Evolutionary conservation across 1,139 yeast species (phyloP), one percentile per base, ranked within the genome.

Genomic region (Candida sp.): DNA sequence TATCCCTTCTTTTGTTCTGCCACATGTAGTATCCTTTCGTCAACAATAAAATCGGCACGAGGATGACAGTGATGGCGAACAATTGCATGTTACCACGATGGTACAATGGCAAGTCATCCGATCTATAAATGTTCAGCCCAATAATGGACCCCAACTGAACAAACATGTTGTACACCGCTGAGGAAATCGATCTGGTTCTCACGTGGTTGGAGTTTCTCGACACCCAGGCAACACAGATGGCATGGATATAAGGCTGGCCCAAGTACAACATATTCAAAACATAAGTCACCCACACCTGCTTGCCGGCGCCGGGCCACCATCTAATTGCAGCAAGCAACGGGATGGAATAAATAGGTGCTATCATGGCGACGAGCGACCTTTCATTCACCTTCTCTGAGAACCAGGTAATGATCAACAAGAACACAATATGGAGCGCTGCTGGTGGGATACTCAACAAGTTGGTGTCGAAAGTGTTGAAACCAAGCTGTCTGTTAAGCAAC

Each of bases 141-240:
- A 79, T 70, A 49, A 86, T 80, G 42, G 70, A 65, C 1, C 86
- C 86, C 1, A 80, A 64, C 63, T 86, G 91, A 1, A 81, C 84
- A 57, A 74, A 74, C 71, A 86, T 84, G 60, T 86, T 87, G 63
- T 84, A 84, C 35, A 85, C 53, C 0, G 92, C 85, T 3, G 59
- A 49, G 11, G 85, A 75, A 8, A 86, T 79, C 0, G 90, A 80
- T 58, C 92, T 72, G 5, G 82, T 72, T 43, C 84, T 68, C 26
- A 86, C 85, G 30, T 86, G 75, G 56, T 83, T 83, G 9, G 90
- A 76, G 58, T 85, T 86, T 48, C 81, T 67, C 1, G 89, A 83
- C 47, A 81, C 77, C 86, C 89, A 83, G 4, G 84, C 70, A 43
- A 84, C 85, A 57, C 79, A 70, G 50, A 85, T 72, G 2, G 88